Percentiles rank a stretch among this genome's conserved stretches.
Conservation (phyloP, 2,329 filamentous ascomycete species). For the Aureobasidium musti region DNA sequence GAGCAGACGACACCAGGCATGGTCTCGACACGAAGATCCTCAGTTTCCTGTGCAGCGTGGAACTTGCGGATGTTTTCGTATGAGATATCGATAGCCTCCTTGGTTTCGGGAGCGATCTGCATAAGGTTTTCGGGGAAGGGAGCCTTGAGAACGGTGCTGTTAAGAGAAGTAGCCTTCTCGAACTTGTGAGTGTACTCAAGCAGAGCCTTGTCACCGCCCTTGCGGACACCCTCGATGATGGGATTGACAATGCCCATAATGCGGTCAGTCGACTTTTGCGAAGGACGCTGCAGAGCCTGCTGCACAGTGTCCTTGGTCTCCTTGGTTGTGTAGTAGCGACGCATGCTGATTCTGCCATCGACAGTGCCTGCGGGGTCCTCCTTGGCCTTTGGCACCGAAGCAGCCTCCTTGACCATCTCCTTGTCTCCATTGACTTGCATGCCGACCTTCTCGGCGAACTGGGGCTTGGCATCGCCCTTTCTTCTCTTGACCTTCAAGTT, state of each 20-base stretch:
- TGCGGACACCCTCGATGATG: slow-evolving; percentile 84
- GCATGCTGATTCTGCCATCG: slow-evolving; percentile 74
- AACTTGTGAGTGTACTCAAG: slow-evolving; percentile 97
- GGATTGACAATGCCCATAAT: slow-evolving; percentile 89
- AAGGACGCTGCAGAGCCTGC: slow-evolving; percentile 79
- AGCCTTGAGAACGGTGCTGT: slow-evolving; percentile 82
- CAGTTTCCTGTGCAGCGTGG: slow-evolving; percentile 87
- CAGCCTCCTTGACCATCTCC: slow-evolving; percentile 53
- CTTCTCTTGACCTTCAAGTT: slow-evolving; percentile 92
- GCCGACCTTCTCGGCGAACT: slow-evolving; percentile 83
- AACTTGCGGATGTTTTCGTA: slow-evolving; percentile 95
- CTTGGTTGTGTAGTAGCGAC: slow-evolving; percentile 68
- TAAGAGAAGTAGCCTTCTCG: slow-evolving; percentile 90
- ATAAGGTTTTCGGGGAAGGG: slow-evolving; percentile 86
- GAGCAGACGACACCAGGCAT: slow-evolving; percentile 98
- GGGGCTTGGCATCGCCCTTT: slow-evolving; percentile 89
- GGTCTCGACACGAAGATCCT: slow-evolving; percentile 83
- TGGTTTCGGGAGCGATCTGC: slow-evolving; percentile 79
- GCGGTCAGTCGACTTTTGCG: slow-evolving; percentile 89
- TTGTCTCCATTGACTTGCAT: slow-evolving; percentile 50
- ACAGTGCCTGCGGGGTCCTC: slow-evolving; percentile 54
- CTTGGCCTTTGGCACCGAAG: slow-evolving; percentile 55
- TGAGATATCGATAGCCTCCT: slow-evolving; percentile 87
- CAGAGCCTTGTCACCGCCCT: slow-evolving; percentile 81
- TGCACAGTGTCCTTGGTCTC: slow-evolving; percentile 66